These are phyloP conservation scores for Xylaria acuta DNA, from an alignment of 495 filamentous ascomycete species.

Conservation along the genomic window DNA sequence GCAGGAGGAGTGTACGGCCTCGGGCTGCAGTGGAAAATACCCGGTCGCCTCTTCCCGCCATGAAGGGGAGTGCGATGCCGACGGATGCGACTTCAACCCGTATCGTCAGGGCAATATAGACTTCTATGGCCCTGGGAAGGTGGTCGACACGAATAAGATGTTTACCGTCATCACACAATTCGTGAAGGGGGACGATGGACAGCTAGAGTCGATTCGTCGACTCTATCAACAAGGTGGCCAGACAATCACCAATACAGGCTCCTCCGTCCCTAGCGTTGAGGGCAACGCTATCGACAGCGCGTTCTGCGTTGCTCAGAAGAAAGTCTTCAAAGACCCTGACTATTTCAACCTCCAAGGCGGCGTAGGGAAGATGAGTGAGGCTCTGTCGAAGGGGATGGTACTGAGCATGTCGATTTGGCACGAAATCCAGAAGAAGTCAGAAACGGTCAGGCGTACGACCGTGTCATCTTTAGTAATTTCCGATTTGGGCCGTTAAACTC, in stretches of 20 bases:
- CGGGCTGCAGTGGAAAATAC: not conserved
- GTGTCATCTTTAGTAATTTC: not conserved
- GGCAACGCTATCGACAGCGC: not conserved
- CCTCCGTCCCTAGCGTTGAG: not conserved
- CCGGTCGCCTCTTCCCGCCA: not conserved
- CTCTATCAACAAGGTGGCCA: not conserved
- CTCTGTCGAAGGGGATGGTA: not conserved
- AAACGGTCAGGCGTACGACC: not conserved
- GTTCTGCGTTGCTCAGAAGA: not conserved
- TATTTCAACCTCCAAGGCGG: not conserved
- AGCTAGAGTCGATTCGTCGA: not conserved
- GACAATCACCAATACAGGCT: not conserved
- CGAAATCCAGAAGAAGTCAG: not conserved
- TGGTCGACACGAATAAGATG: not conserved
- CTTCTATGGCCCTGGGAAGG: not conserved
- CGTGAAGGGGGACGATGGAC: not conserved
- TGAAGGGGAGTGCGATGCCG: not conserved
- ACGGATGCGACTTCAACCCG: not conserved
- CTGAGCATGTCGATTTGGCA: not conserved
- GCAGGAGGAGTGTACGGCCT: not conserved
- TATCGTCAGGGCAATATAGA: not conserved
- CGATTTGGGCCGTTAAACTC: not conserved
- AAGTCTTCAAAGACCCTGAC: not conserved
- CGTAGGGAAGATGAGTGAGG: not conserved
- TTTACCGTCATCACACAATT: not conserved